Conservation (phyloP, 495 filamentous ascomycete genomes). For the Ramalina intermedia region DNA sequence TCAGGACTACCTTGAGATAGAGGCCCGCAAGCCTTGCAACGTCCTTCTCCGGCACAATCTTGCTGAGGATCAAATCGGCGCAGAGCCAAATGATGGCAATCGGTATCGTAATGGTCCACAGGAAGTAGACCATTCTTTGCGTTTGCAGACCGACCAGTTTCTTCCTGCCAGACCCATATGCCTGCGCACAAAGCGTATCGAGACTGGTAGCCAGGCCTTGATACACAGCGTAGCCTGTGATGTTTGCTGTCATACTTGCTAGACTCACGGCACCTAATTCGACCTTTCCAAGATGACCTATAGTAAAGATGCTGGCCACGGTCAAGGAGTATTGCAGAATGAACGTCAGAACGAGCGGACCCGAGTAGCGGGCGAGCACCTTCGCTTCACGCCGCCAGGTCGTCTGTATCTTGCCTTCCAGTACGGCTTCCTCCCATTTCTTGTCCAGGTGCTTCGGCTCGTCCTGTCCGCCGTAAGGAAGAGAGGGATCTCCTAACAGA, state of each 20-base stretch:
- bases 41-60: conserved; percentile 51
- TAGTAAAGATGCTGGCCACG: conserved; percentile 53
- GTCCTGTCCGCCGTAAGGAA: conserved; percentile 24
- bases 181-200: conserved; percentile 64
- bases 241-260: conserved; percentile 56
- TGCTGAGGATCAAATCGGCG: conserved; percentile 41
- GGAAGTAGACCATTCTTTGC: conserved; percentile 54
- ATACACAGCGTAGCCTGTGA: conserved; percentile 58
- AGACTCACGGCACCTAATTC: conserved; percentile 51
- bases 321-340: conserved; percentile 62
- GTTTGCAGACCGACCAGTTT: conserved; percentile 57
- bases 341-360: conserved; percentile 55
- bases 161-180: conserved; percentile 57
- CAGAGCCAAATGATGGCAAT: conserved; percentile 51
- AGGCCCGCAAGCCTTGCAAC: conserved; percentile 48
- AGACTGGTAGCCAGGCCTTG: conserved; percentile 60
- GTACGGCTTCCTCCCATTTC: conserved; percentile 72
- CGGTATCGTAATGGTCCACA: conserved; percentile 48
- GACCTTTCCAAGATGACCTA: conserved; percentile 49
- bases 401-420: conserved; percentile 58
- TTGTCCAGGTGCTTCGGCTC: conserved; percentile 21
- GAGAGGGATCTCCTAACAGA: conserved; percentile 26
- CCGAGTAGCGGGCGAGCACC: conserved; percentile 48
- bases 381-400: conserved; percentile 72
- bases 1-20: conserved; percentile 50